Evolutionary conservation across 306 rosid species (phyloP), one percentile per base, ranked within the genome.

Genomic region (Corylus avellana): DNA sequence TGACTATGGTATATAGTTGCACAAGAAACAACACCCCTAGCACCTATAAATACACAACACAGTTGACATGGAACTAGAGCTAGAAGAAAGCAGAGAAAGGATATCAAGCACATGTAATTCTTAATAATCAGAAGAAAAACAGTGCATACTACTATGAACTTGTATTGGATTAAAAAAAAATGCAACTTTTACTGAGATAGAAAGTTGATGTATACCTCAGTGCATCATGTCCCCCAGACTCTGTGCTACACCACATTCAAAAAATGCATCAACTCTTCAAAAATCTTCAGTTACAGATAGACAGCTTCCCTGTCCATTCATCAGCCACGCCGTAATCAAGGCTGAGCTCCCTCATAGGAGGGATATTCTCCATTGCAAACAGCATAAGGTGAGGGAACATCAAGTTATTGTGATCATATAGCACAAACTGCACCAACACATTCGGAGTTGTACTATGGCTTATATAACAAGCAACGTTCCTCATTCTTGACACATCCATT

Each of bases 261-360:
- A 87, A 87, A 72, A 80, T 58, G 51, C 70, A 77, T 8, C 79
- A 69, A 81, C 44, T 79, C 76, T 69, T 78, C 80, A 82, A 82
- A 76, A 79, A 46, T 25, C 64, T 57, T 93, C 88, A 91, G 90
- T 85, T 89, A 86, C 96, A 89, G 78, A 95, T 90, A 32, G 96
- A 81, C 56, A 91, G 92, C 78, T 91, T 93, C 50, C 82, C 92
- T 17, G 90, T 81, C 81, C 80, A 83, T 74, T 89, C 98, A 81
- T 90, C 96, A 84, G 91, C 89, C 78, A 93, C 92, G 35, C 99
- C 99, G 53, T 95, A 95, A 77, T 95, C 99, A 85, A 95, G 93
- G 89, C 99, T 91, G 63, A 95, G 89, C 89, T 95, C 99, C 86
- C 99, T 91, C 93, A 95, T 66, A 63, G 99, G 99, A 80, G 99